phyloP scores from a whole-genome alignment of 2,329 filamentous ascomycete species.

The Ilyonectria sp. region DNA sequence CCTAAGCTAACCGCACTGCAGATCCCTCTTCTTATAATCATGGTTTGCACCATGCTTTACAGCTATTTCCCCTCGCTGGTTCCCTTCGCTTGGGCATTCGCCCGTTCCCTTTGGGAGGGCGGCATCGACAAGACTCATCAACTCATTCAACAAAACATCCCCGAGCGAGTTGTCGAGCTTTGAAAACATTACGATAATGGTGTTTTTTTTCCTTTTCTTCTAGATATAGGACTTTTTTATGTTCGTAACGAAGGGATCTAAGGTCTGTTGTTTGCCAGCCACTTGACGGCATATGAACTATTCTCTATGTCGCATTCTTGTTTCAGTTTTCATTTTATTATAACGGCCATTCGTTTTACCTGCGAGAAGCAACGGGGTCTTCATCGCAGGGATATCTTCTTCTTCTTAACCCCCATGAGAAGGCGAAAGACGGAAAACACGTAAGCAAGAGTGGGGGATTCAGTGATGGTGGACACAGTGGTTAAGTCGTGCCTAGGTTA shows the following conservation, averaged over 20 bases:
- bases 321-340: conserved; percentile 10
- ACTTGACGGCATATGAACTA: conserved; percentile 15
- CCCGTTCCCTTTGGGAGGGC: conserved; percentile 51
- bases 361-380: conserved; percentile 16
- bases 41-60: conserved; percentile 66
- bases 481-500: conserved; percentile 7
- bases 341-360: conserved; percentile 22
- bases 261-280: conserved; percentile 11
- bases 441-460: not conserved
- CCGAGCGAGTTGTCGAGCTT: conserved; percentile 47
- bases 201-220: conserved; percentile 31
- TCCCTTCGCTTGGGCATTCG: conserved; percentile 53
- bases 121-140: conserved; percentile 49
- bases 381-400: conserved; percentile 1
- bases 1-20: conserved; percentile 48
- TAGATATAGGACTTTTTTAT: conserved; percentile 33
- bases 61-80: conserved; percentile 66
- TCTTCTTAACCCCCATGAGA: conserved; percentile 12
- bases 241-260: conserved; percentile 19
- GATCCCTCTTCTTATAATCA: conserved; percentile 66
- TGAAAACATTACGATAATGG: conserved; percentile 41
- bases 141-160: conserved; percentile 44
- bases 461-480: conserved; percentile 15
- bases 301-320: conserved; percentile 11
- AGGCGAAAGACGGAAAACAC: conserved; percentile 8